phyloP scores from a whole-genome alignment of 768 basidiomycete species.

The Paxillus ammoniavirescens region DNA sequence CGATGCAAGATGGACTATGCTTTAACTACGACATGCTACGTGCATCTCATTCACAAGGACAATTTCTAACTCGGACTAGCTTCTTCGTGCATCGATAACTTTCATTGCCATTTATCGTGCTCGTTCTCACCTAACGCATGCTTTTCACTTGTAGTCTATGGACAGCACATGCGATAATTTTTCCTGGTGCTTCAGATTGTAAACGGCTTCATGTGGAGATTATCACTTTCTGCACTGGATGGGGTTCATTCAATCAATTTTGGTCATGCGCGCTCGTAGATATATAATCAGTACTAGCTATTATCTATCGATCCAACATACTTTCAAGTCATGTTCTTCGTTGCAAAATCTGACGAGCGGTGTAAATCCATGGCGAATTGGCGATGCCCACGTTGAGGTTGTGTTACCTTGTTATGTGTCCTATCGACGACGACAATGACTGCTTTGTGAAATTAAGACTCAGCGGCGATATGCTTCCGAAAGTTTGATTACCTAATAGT shows the following conservation, averaged over 20 bases:
- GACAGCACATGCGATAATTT: constrained; percentile 13
- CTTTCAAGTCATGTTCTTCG: too few species aligned
- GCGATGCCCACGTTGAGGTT: too few species aligned
- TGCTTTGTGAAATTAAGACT: not conserved
- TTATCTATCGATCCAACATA: too few species aligned
- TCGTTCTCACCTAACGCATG: not conserved
- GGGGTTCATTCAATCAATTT: not conserved
- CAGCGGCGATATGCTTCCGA: constrained; percentile 11
- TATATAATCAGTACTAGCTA: not conserved
- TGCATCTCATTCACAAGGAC: constrained; percentile 11
- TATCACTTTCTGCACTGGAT: not conserved
- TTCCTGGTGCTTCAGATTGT: not conserved
- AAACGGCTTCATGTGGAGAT: not conserved
- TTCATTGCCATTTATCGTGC: constrained; percentile 4
- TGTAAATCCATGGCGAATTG: too few species aligned
- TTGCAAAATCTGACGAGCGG: too few species aligned
- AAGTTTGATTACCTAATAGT: constrained; percentile 1
- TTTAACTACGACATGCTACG: constrained; percentile 13
- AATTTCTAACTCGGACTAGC: constrained; percentile 12
- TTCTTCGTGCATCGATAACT: constrained; percentile 3
- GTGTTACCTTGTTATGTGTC: too few species aligned
- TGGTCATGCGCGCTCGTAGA: not conserved
- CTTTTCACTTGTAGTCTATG: constrained; percentile 12
- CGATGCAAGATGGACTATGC: constrained; percentile 3
- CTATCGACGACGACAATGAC: not conserved